A percentile compares a stretch with the other conserved stretches of the same genome.
phyloP scores from a whole-genome alignment of 2,329 filamentous ascomycete genomes.

The Exophiala dermatitidis region DNA sequence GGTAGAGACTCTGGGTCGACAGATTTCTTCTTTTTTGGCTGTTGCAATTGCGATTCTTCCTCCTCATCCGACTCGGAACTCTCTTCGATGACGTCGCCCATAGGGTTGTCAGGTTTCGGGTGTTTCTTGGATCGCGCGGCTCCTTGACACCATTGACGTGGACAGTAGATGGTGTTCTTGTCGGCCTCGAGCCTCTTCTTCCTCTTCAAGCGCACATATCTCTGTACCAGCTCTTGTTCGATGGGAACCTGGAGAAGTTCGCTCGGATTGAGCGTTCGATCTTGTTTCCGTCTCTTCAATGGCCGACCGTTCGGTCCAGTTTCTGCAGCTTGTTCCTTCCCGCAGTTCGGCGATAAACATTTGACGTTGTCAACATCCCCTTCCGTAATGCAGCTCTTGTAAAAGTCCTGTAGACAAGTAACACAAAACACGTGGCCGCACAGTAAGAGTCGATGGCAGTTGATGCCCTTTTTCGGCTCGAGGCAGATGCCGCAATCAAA shows the following conservation, averaged over 20 bases:
- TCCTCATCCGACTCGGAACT: slow-evolving; percentile 44
- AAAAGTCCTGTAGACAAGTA: slow-evolving; percentile 81
- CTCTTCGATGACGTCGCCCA: slow-evolving; percentile 38
- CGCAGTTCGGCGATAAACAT: slow-evolving; percentile 73
- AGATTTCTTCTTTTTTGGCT: slow-evolving; percentile 10
- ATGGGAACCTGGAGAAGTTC: slow-evolving; percentile 75
- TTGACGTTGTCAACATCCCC: slow-evolving; percentile 73
- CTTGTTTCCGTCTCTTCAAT: slow-evolving; percentile 50
- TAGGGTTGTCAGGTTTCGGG: slow-evolving; percentile 61
- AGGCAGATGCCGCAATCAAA: slow-evolving; percentile 85
- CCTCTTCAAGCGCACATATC: slow-evolving; percentile 84
- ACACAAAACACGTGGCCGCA: slow-evolving; percentile 91
- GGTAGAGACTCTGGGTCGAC: slow-evolving; percentile 40
- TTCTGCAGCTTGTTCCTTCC: slow-evolving; percentile 42
- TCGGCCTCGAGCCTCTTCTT: slow-evolving; percentile 89
- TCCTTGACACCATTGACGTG: slow-evolving; percentile 84
- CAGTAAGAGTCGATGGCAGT: slow-evolving; percentile 71
- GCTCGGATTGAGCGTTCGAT: slow-evolving; percentile 67
- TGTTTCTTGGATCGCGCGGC: slow-evolving; percentile 70
- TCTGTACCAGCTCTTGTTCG: slow-evolving; percentile 63
- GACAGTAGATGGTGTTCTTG: slow-evolving; percentile 87
- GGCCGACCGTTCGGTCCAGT: slow-evolving; percentile 29
- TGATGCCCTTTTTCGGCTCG: slow-evolving; percentile 80
- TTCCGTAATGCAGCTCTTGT: slow-evolving; percentile 77
- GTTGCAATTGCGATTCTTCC: slow-evolving; percentile 33